Conservation (phyloP, 192 early-diverging fungal species). For the Coemansia sp. region DNA sequence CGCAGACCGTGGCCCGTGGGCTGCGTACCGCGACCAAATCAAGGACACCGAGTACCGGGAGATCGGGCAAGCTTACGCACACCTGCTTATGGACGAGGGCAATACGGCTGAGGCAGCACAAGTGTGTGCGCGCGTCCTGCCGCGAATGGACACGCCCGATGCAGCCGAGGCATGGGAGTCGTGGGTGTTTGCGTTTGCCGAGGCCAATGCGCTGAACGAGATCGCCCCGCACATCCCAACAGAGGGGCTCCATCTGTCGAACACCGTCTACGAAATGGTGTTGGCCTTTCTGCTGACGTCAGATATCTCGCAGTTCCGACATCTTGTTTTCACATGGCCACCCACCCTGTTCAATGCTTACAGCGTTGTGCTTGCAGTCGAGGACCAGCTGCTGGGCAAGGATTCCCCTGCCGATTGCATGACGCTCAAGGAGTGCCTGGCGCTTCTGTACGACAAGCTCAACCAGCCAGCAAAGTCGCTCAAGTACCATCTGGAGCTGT, state of each 20-base stretch:
- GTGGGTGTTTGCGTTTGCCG: slow-evolving; percentile 89
- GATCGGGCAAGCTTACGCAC: slow-evolving; percentile 82
- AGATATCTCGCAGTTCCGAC: slow-evolving; percentile 47
- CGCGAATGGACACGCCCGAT: slow-evolving; percentile 29
- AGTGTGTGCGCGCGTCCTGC: slow-evolving; percentile 74
- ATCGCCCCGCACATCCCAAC: slow-evolving; percentile 80
- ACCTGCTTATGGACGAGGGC: slow-evolving; percentile 70
- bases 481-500: slow-evolving; percentile 75
- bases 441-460: slow-evolving; percentile 72
- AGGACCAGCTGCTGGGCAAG: slow-evolving; percentile 56
- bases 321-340: slow-evolving; percentile 79
- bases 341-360: slow-evolving; percentile 70
- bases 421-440: slow-evolving; percentile 70
- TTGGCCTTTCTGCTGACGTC: slow-evolving; percentile 58
- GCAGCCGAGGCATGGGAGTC: slow-evolving; percentile 70
- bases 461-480: slow-evolving; percentile 77
- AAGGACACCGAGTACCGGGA: slow-evolving; percentile 62
- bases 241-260: slow-evolving; percentile 68
- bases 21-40: slow-evolving; percentile 44
- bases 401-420: slow-evolving; percentile 29
- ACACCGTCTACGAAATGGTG: slow-evolving; percentile 86
- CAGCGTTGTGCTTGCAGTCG: slow-evolving; percentile 74
- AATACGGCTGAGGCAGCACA: slow-evolving; percentile 69
- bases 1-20: slow-evolving; percentile 55
- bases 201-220: slow-evolving; percentile 68